Evolutionary conservation across 2,329 filamentous ascomycete species (phyloP), one percentile per base, ranked within the genome.

Genomic region (Fusarium piperis): DNA sequence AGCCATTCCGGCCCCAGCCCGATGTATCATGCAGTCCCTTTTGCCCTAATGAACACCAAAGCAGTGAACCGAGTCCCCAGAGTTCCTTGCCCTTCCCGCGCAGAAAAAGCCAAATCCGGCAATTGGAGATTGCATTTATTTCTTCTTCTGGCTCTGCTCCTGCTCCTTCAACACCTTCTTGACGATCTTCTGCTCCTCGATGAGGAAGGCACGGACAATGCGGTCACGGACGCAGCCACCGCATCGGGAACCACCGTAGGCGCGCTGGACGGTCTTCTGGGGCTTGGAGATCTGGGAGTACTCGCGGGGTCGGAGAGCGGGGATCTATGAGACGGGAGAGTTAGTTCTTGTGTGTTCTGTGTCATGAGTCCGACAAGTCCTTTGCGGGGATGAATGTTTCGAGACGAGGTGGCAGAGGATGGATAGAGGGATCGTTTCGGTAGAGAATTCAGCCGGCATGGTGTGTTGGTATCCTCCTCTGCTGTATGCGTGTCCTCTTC

Each of bases 161-260:
- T 97, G 94, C 90, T 98, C 95, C 93, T 98, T 98, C 85, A 98
- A 91, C 81, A 99, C 96, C 94, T 99, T 99, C 94, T 99, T 99
- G 87, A 99, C 96, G 81, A 99, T 98, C 94, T 99, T 99, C 91
- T 99, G 96, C 92, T 99, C 96, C 90, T 99, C 97, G 78, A 99
- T 98, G 85, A 99, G 88, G 92, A 99, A 99, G 75, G 96, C 96
- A 80, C 96, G 94, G 79, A 98, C 94, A 79, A 99, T 94, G 80
- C 96, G 93, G 89, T 99, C 96, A 86, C 95, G 95, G 79, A 99
- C 96, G 86, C 96, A 99, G 90, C 94, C 96, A 83, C 93, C 94
- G 90, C 96, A 99, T 91, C 96, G 94, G 81, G 95, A 98, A 83
- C 96, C 96, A 85, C 96, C 95, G 85, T 99, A 99, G 82, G 96